These are phyloP conservation scores for Glomus cerebriforme DNA, from an alignment of 192 early-diverging fungal species.

Conservation along the genomic window DNA sequence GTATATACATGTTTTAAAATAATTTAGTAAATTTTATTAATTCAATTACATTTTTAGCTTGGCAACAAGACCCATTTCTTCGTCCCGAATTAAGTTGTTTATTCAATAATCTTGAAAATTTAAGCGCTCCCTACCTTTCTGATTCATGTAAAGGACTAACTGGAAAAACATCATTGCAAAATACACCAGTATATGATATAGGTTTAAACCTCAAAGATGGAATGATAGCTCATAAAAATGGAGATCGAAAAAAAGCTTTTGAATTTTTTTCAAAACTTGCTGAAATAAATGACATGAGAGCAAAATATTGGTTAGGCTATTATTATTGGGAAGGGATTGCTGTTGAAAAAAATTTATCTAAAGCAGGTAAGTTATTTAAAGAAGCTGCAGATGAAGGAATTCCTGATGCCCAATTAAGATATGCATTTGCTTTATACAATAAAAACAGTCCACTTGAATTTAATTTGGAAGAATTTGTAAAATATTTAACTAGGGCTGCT, in stretches of 20 bases:
- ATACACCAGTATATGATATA: no score
- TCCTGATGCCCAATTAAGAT: neutral
- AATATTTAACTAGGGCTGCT: neutral
- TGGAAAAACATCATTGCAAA: no score
- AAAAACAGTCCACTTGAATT: neutral
- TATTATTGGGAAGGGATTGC: neutral
- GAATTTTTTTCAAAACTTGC: neutral
- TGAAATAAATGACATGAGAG: neutral
- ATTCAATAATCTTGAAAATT: no score
- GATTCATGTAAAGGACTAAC: neutral
- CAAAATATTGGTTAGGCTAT: neutral
- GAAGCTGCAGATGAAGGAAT: neutral
- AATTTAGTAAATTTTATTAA: no score
- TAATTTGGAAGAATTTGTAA: neutral
- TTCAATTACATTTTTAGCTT: no score
- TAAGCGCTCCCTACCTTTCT: no score
- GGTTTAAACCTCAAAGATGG: neutral
- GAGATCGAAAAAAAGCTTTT: neutral
- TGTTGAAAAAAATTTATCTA: neutral
- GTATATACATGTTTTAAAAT: neutral
- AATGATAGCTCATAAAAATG: neutral
- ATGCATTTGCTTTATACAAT: neutral
- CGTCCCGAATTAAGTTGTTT: no score
- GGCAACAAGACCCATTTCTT: no score
- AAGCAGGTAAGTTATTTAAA: neutral